Evolutionary conservation across 345 rosid species (phyloP).

Genomic region (Hirschfeldia incana): DNA sequence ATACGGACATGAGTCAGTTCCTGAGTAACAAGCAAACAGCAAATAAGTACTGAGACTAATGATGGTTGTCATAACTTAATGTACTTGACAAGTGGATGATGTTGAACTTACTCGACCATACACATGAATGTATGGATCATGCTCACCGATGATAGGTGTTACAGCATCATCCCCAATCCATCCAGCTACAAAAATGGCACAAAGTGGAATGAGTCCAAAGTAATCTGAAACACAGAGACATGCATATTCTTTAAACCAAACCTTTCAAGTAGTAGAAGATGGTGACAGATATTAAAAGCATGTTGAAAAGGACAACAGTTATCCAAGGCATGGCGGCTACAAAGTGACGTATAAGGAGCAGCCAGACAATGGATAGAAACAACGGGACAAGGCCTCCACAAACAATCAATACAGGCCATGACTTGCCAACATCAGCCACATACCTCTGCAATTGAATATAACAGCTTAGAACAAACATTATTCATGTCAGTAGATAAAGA

Average conservation of each 20-base stretch:
- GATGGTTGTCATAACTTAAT: not conserved
- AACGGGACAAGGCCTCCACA: constrained; percentile 95
- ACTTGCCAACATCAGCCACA: constrained; percentile 87
- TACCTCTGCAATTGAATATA: constrained; percentile 63
- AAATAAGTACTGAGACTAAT: not conserved
- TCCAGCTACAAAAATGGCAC: constrained; percentile 57
- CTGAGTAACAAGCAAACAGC: constrained; percentile 47
- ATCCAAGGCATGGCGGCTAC: constrained; percentile 99
- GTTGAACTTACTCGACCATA: constrained; percentile 73
- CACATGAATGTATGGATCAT: constrained; percentile 76
- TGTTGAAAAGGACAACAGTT: constrained; percentile 78
- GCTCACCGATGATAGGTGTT: constrained; percentile 82
- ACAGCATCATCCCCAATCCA: constrained; percentile 94
- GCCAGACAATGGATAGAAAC: constrained; percentile 86
- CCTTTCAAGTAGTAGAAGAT: constrained; percentile 88
- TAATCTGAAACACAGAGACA: not conserved
- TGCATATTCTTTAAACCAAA: constrained; percentile 14
- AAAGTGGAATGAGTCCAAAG: not conserved
- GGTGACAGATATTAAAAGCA: constrained; percentile 79
- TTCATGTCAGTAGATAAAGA: constrained; percentile 12
- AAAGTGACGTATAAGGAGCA: constrained; percentile 86
- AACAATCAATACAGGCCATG: constrained; percentile 91
- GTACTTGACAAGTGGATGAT: not conserved
- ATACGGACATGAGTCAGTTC: constrained; percentile 79
- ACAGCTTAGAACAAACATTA: constrained; percentile 4